Base-by-base conservation (phyloP, 2,329 filamentous ascomycete species). In the Plenodomus lindquistii region DNA sequence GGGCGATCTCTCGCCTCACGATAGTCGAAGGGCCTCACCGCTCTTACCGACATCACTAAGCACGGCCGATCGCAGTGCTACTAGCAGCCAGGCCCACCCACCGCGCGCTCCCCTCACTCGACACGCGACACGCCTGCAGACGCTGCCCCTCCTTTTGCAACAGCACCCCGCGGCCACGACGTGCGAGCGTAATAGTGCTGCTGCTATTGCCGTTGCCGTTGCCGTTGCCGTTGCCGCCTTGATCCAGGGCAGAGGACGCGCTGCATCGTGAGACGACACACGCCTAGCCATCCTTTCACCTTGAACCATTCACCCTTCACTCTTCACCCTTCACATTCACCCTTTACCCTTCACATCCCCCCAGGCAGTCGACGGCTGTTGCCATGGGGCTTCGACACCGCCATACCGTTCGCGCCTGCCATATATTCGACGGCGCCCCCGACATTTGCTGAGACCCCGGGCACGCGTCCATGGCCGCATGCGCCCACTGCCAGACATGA, bases 401-500 rank as follows among this genome's bases (percentile, higher is more conserved):
- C 46, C 52, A 46, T 52, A 48, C 47, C 51, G 59, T 54, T 42
- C 57, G 59, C 55, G 59, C 55, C 52, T 59, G 56, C 48, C 57
- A 51, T 41, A 44, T 50, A 44, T 48, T 44, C 52, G 35, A 47
- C 59, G 47, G 47, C 54, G 43, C 50, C 40, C 48, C 50, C 52
- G 48, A 50, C 46, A 41, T 39, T 55, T 63, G 44, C 57, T 60
- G 42, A 52, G 39, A 39, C 31, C 18, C 24, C 40, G 37, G 45
- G 47, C 45, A 43, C 47, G 39, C 42, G 20, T 37, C 24, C 43
- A 57, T 57, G 53, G 53, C 40, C 50, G 50, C 35, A 56, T 54
- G 50, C 48, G 51, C 56, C 60, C 50, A 44, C 39, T 65, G 59
- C 56, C 57, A 61, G 56, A 59, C 57, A 74, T 74, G 71, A 66